Evolutionary conservation across 2,329 filamentous ascomycete genomes (phyloP).

Genomic region (Diaporthe amygdali): DNA sequence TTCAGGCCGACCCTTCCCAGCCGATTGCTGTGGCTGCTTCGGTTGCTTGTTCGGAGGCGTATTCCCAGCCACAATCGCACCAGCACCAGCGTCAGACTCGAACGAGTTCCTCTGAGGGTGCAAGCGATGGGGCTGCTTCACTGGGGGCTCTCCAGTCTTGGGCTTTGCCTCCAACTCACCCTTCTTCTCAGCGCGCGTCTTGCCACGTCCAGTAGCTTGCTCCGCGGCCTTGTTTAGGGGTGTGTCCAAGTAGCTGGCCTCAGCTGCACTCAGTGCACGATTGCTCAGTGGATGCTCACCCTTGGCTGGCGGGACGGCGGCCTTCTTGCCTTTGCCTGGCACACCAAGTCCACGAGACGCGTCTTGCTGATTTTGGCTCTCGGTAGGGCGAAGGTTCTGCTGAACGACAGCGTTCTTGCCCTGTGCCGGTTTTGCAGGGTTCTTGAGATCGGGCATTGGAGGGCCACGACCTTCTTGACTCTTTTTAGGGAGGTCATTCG

Average conservation of each 20-base stretch:
- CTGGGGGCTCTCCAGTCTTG: not conserved
- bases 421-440: not conserved
- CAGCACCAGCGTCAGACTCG: not conserved
- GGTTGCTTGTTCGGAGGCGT: not conserved
- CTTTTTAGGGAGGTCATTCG: not conserved
- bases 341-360: not conserved
- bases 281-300: not conserved
- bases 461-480: not conserved
- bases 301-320: not conserved
- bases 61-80: not conserved
- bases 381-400: not conserved
- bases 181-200: constrained; percentile 2
- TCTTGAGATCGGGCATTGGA: not conserved
- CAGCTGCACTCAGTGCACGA: not conserved
- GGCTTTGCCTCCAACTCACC: not conserved
- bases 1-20: not conserved
- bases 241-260: not conserved
- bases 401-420: not conserved
- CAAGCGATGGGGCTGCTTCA: not conserved
- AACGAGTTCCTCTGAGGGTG: not conserved
- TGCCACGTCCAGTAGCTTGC: not conserved
- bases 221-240: not conserved
- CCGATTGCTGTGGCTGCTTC: not conserved
- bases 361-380: not conserved
- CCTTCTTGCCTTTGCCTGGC: not conserved